A percentile compares a stretch with the other conserved stretches of the same genome.
These are phyloP conservation scores for Tulasnella sp. DNA, from an alignment of 768 basidiomycete species.

Conservation along the genomic window DNA sequence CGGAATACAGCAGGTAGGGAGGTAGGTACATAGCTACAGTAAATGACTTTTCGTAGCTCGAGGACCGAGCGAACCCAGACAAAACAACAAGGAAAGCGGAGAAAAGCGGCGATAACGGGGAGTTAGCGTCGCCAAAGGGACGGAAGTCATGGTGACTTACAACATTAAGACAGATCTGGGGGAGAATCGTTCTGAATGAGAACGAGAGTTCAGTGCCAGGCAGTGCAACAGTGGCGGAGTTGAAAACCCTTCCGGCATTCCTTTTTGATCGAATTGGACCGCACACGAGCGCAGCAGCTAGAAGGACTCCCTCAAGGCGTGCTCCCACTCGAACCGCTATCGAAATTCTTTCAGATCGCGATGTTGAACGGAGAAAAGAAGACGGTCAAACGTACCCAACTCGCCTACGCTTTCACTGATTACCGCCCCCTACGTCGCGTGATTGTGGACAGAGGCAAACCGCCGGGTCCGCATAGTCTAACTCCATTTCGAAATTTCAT, in stretches of 20 bases:
- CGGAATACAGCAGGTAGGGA: too few relatives aligned
- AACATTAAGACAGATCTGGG: too few relatives aligned
- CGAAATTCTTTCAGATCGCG: constrained; percentile 24
- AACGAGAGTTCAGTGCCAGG: constrained; percentile 28
- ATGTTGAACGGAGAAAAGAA: constrained; percentile 5
- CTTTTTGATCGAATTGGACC: constrained; percentile 26
- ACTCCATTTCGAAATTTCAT: constrained; percentile 35
- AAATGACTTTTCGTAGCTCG: too few relatives aligned
- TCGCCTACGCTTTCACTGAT: background rate
- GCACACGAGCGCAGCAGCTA: constrained; percentile 22
- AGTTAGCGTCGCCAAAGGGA: too few relatives aligned
- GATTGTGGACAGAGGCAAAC: constrained; percentile 33
- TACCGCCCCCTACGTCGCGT: constrained; percentile 22
- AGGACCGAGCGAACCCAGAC: too few relatives aligned
- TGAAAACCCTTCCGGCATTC: too few relatives aligned
- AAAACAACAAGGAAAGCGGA: too few relatives aligned
- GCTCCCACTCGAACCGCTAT: constrained; percentile 30
- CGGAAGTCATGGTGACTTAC: too few relatives aligned
- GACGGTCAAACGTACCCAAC: background rate
- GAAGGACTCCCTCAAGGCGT: constrained; percentile 31
- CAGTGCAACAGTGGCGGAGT: constrained; percentile 16
- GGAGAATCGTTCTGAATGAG: constrained; percentile 30
- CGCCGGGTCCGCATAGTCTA: constrained; percentile 28
- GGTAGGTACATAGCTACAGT: too few relatives aligned
- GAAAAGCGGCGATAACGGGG: too few relatives aligned